Evolutionary conservation across 2,329 filamentous ascomycete genomes (phyloP).

Genomic region (Microdochium nivale): DNA sequence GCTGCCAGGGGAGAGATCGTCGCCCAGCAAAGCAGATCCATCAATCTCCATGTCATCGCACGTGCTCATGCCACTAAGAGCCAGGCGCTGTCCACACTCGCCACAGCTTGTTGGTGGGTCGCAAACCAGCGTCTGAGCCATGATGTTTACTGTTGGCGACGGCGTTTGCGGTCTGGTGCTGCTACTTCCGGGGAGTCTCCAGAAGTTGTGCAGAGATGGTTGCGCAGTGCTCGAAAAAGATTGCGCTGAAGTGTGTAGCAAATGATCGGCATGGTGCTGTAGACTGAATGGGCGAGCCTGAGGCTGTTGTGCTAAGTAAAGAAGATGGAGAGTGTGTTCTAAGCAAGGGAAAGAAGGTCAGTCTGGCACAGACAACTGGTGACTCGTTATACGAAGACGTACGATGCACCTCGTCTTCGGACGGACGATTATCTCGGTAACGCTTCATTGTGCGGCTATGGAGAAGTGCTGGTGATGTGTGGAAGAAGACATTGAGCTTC

Average conservation of each 20-base stretch:
- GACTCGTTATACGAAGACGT: slow-evolving; percentile 17
- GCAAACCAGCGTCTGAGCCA: slow-evolving; percentile 9
- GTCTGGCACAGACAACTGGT: not conserved
- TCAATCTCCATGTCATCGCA: slow-evolving; percentile 18
- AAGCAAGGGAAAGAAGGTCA: slow-evolving; percentile 11
- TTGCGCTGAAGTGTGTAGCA: slow-evolving; percentile 6
- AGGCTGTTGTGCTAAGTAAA: slow-evolving; percentile 46
- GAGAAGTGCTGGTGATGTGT: slow-evolving; percentile 33
- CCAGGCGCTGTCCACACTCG: slow-evolving; percentile 35
- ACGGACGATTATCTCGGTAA: slow-evolving; percentile 48
- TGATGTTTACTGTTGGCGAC: slow-evolving; percentile 4
- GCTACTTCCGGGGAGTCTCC: slow-evolving; percentile 37
- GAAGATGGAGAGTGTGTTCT: slow-evolving; percentile 49
- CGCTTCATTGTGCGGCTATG: slow-evolving; percentile 53
- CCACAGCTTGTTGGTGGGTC: slow-evolving; percentile 34
- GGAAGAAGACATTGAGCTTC: slow-evolving; percentile 16
- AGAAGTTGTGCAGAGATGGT: slow-evolving; percentile 51
- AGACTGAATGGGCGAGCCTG: slow-evolving; percentile 13
- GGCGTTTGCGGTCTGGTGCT: slow-evolving; percentile 12
- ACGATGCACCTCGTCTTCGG: slow-evolving; percentile 47
- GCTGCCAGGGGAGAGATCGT: slow-evolving; percentile 32
- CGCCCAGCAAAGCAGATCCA: slow-evolving; percentile 24
- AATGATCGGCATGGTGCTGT: slow-evolving; percentile 8
- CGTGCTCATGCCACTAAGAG: slow-evolving; percentile 6
- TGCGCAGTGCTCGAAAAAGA: slow-evolving; percentile 23